These are phyloP conservation scores for Yarrowia sp. DNA, from an alignment of 805 yeast genomes.

Conservation along the genomic window DNA sequence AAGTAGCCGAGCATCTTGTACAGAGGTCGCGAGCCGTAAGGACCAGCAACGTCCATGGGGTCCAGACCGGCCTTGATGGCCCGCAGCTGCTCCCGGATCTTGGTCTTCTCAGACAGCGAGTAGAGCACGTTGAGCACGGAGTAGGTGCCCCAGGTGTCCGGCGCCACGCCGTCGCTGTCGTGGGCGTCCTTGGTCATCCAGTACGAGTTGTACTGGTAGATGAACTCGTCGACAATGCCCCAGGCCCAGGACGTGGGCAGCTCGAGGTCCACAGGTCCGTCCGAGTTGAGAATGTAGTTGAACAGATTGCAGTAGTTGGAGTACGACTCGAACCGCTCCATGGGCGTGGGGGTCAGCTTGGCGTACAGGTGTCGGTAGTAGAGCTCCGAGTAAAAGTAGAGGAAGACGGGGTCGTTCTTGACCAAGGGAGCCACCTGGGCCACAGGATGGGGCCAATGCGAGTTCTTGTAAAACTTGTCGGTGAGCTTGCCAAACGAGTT, in stretches of 20 bases:
- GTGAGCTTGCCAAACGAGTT: constrained; percentile 56
- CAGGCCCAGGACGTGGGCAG: constrained; percentile 59
- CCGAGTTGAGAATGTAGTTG: constrained; percentile 55
- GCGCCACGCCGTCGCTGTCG: constrained; percentile 51
- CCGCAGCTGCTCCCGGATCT: constrained; percentile 53
- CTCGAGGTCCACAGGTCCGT: constrained; percentile 56
- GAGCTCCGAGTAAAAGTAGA: constrained; percentile 58
- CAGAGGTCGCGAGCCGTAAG: constrained; percentile 54
- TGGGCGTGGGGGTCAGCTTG: constrained; percentile 54
- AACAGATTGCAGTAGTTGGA: constrained; percentile 59
- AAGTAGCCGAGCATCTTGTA: constrained; percentile 59
- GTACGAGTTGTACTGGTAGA: constrained; percentile 59
- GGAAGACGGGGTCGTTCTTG: constrained; percentile 55
- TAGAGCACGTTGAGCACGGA: constrained; percentile 58
- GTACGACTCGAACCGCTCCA: constrained; percentile 57
- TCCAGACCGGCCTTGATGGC: constrained; percentile 49
- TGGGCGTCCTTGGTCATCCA: constrained; percentile 52
- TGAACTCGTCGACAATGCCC: constrained; percentile 62
- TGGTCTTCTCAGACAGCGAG: constrained; percentile 55
- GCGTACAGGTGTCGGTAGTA: constrained; percentile 61
- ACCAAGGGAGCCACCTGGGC: constrained; percentile 55
- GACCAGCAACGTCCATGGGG: constrained; percentile 52
- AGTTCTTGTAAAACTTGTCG: constrained; percentile 54
- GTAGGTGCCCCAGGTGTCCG: constrained; percentile 57
- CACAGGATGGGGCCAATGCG: constrained; percentile 58